These are phyloP conservation scores for Pleurotus sapidus DNA, from an alignment of 768 basidiomycete species.

Conservation along the genomic window DNA sequence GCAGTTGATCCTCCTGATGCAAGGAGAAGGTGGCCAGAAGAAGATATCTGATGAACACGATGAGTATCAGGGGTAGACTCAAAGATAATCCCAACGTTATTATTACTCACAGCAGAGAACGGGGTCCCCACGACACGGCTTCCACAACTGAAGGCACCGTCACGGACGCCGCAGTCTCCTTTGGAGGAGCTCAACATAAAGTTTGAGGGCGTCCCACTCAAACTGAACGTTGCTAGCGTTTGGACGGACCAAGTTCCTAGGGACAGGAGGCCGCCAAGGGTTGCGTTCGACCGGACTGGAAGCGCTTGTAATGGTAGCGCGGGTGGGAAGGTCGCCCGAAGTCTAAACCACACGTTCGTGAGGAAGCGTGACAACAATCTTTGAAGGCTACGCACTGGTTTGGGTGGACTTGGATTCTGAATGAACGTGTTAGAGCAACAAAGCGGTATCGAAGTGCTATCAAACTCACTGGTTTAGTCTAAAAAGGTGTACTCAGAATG, in stretches of 20 bases:
- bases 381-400: background rate
- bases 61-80: conserved; percentile 2
- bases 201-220: conserved; percentile 41
- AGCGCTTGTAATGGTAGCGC: conserved; percentile 42
- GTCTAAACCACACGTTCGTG: conserved; percentile 9
- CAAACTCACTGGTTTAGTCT: background rate
- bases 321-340: conserved; percentile 34
- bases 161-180: conserved; percentile 50
- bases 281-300: conserved; percentile 25
- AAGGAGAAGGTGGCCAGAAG: conserved; percentile 43
- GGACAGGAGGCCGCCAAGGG: conserved; percentile 50
- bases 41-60: conserved; percentile 32
- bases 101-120: conserved; percentile 48
- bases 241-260: conserved; percentile 60
- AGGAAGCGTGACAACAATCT: too few species aligned
- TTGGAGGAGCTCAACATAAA: conserved; percentile 61
- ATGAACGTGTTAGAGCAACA: background rate
- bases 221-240: conserved; percentile 52
- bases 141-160: conserved; percentile 47
- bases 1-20: conserved; percentile 48
- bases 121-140: conserved; percentile 42
- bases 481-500: background rate
- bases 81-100: background rate
- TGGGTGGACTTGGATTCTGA: background rate
- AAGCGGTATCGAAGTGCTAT: background rate